Percentiles rank a stretch among this genome's conserved stretches.
phyloP scores from a whole-genome alignment of 1,284 basidiomycete genomes.

The Boletus semigastroideus region DNA sequence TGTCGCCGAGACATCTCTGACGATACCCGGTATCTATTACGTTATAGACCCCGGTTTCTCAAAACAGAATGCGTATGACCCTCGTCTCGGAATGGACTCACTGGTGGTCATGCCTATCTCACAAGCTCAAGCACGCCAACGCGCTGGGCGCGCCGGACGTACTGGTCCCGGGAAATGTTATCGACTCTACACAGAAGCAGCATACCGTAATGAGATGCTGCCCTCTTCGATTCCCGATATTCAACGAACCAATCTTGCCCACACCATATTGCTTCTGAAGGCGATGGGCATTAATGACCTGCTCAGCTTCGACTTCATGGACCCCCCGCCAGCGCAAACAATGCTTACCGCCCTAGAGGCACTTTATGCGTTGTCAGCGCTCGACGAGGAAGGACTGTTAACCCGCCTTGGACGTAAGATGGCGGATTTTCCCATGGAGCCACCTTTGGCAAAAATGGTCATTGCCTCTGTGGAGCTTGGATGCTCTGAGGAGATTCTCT shows the following conservation, averaged over 20 bases:
- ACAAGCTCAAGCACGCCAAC: conserved; percentile 95
- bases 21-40: conserved; percentile 98
- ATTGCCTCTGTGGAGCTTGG: conserved; percentile 97
- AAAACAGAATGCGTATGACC: conserved; percentile 99
- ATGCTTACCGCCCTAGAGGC: conserved; percentile 94
- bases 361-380: conserved; percentile 90
- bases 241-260: conserved; percentile 90
- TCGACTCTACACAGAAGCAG: conserved; percentile 95
- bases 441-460: conserved; percentile 94
- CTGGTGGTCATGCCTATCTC: conserved; percentile 99
- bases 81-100: conserved; percentile 97
- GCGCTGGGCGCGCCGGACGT: conserved; percentile 93
- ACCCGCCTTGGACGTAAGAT: conserved; percentile 96
- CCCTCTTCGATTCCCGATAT: conserved; percentile 98
- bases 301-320: conserved; percentile 99
- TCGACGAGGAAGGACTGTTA: conserved; percentile 95
- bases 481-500: conserved; percentile 96
- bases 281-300: conserved; percentile 99
- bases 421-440: conserved; percentile 99
- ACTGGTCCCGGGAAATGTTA: conserved; percentile 99
- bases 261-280: conserved; percentile 94
- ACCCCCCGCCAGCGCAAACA: conserved; percentile 94
- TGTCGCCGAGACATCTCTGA: conserved; percentile 97
- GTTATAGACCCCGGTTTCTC: conserved; percentile 98
- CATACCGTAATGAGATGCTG: conserved; percentile 98